These are phyloP conservation scores for Eimeria tenella DNA, from an alignment of 169 alveolate genomes.

Conservation along the genomic window DNA sequence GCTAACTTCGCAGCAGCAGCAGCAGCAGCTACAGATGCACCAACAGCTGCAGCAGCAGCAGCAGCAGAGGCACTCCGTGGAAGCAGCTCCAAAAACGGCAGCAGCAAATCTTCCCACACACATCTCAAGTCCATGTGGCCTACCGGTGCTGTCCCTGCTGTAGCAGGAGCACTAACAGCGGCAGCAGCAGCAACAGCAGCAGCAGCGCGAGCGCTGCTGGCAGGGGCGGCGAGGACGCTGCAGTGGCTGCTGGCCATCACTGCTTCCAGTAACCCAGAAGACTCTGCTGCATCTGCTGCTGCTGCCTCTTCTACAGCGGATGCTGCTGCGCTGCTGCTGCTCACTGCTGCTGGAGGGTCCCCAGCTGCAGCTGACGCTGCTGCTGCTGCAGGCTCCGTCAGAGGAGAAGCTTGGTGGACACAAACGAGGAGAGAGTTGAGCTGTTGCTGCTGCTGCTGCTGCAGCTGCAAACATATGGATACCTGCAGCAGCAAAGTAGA, in stretches of 20 bases:
- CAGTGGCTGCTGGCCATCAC: slow-evolving; percentile 30
- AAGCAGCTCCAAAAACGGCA: neutral
- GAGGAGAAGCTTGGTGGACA: slow-evolving; percentile 12
- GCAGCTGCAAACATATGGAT: slow-evolving; percentile 43
- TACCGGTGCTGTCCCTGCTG: neutral
- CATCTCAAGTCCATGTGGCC: neutral
- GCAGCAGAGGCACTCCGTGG: too few species aligned
- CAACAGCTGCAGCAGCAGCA: neutral
- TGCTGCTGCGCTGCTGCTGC: slow-evolving; percentile 49
- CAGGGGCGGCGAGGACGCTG: neutral
- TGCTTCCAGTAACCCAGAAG: slow-evolving; percentile 24
- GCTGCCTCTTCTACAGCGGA: slow-evolving; percentile 35
- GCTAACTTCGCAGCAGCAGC: neutral
- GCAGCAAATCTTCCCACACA: neutral
- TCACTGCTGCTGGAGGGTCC: neutral
- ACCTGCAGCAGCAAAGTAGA: slow-evolving; percentile 23
- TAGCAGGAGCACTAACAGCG: neutral
- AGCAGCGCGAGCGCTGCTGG: neutral
- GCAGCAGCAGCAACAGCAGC: slow-evolving; percentile 8
- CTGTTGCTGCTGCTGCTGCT: slow-evolving; percentile 68
- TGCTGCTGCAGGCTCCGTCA: neutral
- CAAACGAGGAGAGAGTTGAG: slow-evolving; percentile 40
- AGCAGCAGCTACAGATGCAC: neutral
- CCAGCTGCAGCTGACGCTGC: slow-evolving; percentile 15
- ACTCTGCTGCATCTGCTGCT: slow-evolving; percentile 11